Conservation (phyloP, 2,329 filamentous ascomycete genomes). For the Fusarium sp. region DNA sequence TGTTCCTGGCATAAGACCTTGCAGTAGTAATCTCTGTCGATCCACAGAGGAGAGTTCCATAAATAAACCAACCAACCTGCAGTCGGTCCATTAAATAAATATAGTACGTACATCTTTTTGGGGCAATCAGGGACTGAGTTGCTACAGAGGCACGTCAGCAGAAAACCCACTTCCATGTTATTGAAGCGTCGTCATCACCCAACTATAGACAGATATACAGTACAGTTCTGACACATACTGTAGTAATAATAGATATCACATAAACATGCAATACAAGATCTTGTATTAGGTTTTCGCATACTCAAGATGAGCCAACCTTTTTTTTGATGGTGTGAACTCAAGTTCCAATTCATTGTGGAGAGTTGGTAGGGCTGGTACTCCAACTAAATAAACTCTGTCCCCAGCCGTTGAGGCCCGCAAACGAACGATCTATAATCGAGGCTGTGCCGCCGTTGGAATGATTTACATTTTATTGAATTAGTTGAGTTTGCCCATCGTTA, state of each 20-base stretch:
- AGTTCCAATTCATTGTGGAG: constrained; percentile 8
- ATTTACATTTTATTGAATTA: neutral
- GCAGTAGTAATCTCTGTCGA: constrained; percentile 31
- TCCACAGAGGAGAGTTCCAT: constrained; percentile 37
- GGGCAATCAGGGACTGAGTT: neutral
- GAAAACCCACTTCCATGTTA: constrained; percentile 13
- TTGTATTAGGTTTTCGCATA: constrained; percentile 2
- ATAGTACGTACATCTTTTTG: constrained; percentile 9
- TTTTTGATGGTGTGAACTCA: constrained; percentile 12
- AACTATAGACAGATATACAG: neutral
- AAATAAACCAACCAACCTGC: constrained; percentile 25
- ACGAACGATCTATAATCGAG: neutral
- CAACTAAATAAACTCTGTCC: constrained; percentile 7
- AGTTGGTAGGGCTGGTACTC: constrained; percentile 26
- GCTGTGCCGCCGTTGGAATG: constrained; percentile 27
- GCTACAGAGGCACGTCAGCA: constrained; percentile 20
- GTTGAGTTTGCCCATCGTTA: neutral
- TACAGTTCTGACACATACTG: neutral
- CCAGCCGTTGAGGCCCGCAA: constrained; percentile 13
- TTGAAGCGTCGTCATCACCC: constrained; percentile 30
- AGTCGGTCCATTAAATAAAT: constrained; percentile 11
- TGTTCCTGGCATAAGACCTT: constrained; percentile 26
- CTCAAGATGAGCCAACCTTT: constrained; percentile 8
- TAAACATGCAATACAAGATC: neutral
- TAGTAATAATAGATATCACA: neutral